Evolutionary conservation across 441 rosid genomes (phyloP), one percentile per base, ranked within the genome.

Genomic region (Cnidoscolus chayamansa): DNA sequence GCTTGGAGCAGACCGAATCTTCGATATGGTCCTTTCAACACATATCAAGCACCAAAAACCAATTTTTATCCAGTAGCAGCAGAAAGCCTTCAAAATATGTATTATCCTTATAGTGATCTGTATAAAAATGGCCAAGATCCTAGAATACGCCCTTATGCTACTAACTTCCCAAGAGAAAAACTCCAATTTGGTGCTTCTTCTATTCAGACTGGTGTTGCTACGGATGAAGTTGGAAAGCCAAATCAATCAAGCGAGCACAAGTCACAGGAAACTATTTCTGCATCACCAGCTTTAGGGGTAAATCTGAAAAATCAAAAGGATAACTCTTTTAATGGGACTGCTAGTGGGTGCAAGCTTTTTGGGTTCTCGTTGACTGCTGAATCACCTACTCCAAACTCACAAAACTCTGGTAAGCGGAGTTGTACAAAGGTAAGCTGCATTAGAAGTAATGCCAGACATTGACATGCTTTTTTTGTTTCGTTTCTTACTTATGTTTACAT

Each of bases 321-420:
- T 2, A 80, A 71, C 0, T 70, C 72, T 63, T 74, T 82, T 68
- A 78, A 76, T 69, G 76, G 78, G 66, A 80, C 80, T 68, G 84
- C 80, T 32, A 64, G 80, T 61, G 91, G 90, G 47, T 90, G 96
- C 80, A 94, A 87, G 76, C 88, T 94, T 64, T 94, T 94, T 35
- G 99, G 99, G 57, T 92, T 89, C 81, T 80, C 89, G 25, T 82
- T 94, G 80, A 88, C 90, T 32, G 85, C 81, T 32, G 96, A 87
- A 74, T 73, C 86, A 51, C 80, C 85, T 5, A 64, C 80, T 68
- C 65, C 87, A 67, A 85, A 81, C 81, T 82, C 77, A 0, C 90
- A 85, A 80, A 84, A 75, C 80, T 84, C 96, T 58, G 90, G 93
- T 82, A 92, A 90, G 90, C 89, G 96, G 85, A 88, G 96, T 76